Base-by-base conservation (phyloP, 2,329 filamentous ascomycete genomes). In the Aulographum hederae region DNA sequence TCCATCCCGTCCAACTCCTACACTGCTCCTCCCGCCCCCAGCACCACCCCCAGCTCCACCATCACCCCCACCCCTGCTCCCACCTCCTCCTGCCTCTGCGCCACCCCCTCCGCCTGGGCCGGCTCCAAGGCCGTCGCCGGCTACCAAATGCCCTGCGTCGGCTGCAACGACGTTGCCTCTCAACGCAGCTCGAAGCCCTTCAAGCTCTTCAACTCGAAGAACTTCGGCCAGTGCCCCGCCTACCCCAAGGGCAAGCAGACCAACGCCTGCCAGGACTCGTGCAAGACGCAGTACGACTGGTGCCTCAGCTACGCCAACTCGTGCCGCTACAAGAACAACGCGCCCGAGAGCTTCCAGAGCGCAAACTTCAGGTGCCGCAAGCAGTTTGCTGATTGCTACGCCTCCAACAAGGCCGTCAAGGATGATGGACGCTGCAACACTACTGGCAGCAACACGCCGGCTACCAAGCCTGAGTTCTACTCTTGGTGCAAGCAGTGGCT, bases 161-260 rank as follows among this genome's bases (percentile, higher is more conserved):
- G 35, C 35, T 35, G 35, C 26, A 37, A 37, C 20, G 35, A 37
- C 19, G 17, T 20, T n/a, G 2, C 6, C 2, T 18, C 23, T 4
- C 28, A 37, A 26, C 28, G 32, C 18, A 15, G 11, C 4, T 13
- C 4, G 14, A 26, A 27, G 18, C 35, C 35, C 13, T 37, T 26
- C 29, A 37, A 37, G 29, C 30, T 37, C n/a, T 37, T 30, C 35
- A 37, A 37, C 33, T 4, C 32, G 5, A 32, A 37, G 20, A 23
- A 32, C 26, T 30, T 27, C 25, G 12, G 14, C 17, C 12, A 15
- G 4, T 37, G 35, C 33, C 21, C 21, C 6, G 28, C 17, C n/a
- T 37, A 37, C 30, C 15, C 14, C 4, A 14, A 23, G 6, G 26
- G 20, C 19, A 13, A 31, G 18, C 29, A 12, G 8, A 18, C 15